A percentile compares a stretch with the other conserved stretches of the same genome.
phyloP scores from a whole-genome alignment of 768 basidiomycete species.

The Agaricus subrufescens region DNA sequence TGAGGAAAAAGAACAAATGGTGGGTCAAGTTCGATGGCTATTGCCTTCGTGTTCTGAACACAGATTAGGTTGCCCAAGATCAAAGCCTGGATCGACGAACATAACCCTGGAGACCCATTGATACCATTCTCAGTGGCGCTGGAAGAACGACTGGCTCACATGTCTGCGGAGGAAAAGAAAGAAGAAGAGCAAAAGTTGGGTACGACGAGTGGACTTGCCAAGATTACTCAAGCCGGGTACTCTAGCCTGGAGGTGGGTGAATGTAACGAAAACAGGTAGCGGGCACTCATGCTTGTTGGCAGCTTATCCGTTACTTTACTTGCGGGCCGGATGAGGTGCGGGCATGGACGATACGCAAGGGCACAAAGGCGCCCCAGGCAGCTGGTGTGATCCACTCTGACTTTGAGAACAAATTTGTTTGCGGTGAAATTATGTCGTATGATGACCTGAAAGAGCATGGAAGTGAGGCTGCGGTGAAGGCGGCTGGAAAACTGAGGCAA shows the following conservation, averaged over 20 bases:
- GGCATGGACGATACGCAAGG: constrained; percentile 94
- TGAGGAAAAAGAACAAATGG: constrained; percentile 99
- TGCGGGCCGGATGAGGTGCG: constrained; percentile 96
- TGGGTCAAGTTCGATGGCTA: constrained; percentile 19
- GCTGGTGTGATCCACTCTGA: constrained; percentile 99
- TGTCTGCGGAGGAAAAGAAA: constrained; percentile 65
- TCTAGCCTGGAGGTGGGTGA: constrained; percentile 69
- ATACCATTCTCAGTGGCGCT: constrained; percentile 97
- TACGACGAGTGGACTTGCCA: constrained; percentile 72
- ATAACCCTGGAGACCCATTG: constrained; percentile 93
- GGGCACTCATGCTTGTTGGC: constrained; percentile 4
- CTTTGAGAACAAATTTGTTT: constrained; percentile 97
- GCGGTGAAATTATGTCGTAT: constrained; percentile 94
- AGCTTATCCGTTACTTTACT: constrained; percentile 96
- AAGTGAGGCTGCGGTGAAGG: constrained; percentile 88
- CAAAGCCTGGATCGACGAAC: constrained; percentile 95
- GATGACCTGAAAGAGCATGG: constrained; percentile 89
- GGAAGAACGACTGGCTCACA: constrained; percentile 77
- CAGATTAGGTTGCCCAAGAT: constrained; percentile 81
- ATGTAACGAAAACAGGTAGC: not conserved
- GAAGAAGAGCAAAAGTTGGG: constrained; percentile 77
- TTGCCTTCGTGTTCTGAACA: not conserved
- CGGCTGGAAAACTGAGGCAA: constrained; percentile 90
- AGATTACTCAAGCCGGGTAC: constrained; percentile 96
- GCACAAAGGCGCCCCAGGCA: constrained; percentile 93